Conservation (phyloP, 1,284 basidiomycete species). For the Malassezia arunalokei region DNA sequence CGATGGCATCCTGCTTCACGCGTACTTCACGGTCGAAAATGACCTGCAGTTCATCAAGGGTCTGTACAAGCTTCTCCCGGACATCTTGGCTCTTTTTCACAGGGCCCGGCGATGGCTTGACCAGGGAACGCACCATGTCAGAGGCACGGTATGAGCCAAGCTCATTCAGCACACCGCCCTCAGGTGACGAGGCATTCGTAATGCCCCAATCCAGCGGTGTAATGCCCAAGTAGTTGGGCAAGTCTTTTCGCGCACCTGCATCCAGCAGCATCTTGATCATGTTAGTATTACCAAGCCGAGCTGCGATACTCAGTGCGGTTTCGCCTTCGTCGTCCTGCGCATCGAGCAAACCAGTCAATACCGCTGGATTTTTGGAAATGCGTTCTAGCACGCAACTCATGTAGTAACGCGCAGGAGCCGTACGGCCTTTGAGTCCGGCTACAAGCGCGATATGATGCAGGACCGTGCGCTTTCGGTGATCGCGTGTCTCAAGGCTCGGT, state of each 20-base stretch:
- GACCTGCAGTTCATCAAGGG: slow-evolving; percentile 60
- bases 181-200: slow-evolving; percentile 18
- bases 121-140: slow-evolving; percentile 54
- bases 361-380: slow-evolving; percentile 45
- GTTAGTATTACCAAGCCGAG: slow-evolving; percentile 78
- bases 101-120: slow-evolving; percentile 50
- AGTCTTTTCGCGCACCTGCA: slow-evolving; percentile 77
- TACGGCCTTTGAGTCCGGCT: slow-evolving; percentile 78
- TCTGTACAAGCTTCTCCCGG: slow-evolving; percentile 51
- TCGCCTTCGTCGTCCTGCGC: slow-evolving; percentile 92
- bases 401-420: slow-evolving; percentile 74
- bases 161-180: slow-evolving; percentile 20
- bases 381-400: slow-evolving; percentile 65
- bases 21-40: slow-evolving; percentile 79
- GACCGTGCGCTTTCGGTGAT: slow-evolving; percentile 75
- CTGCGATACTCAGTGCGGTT: slow-evolving; percentile 87
- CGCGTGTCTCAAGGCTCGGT: slow-evolving; percentile 71
- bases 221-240: slow-evolving; percentile 87
- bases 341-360: slow-evolving; percentile 60
- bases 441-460: slow-evolving; percentile 88
- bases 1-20: slow-evolving; percentile 71
- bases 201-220: slow-evolving; percentile 74
- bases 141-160: slow-evolving; percentile 44
- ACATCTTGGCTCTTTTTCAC: slow-evolving; percentile 81
- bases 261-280: slow-evolving; percentile 78